phyloP scores from a whole-genome alignment of 352 stramenopile genomes.

The Peronospora belbahrii region DNA sequence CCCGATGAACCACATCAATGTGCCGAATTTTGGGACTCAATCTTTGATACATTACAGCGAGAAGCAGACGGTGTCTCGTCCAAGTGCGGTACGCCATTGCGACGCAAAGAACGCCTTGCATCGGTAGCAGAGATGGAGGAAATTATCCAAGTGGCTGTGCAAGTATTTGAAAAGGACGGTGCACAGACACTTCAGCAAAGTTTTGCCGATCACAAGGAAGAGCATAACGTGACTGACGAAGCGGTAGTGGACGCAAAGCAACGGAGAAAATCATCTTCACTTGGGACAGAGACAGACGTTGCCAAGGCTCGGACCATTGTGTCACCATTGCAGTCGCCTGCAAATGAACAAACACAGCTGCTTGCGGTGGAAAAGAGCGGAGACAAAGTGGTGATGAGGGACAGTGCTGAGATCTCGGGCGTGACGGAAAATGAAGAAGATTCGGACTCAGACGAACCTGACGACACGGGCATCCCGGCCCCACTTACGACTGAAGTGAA shows the following conservation, averaged over 20 bases:
- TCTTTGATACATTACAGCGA: conserved; percentile 55
- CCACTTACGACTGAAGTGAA: conserved; percentile 32
- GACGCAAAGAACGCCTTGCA: conserved; percentile 34
- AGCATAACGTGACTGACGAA: conserved; percentile 1
- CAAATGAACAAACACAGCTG: conserved; percentile 3
- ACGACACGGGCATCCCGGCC: conserved; percentile 30
- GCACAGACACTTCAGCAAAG: conserved; percentile 62
- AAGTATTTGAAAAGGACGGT: conserved; percentile 63
- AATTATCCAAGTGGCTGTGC: conserved; percentile 69
- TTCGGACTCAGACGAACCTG: conserved; percentile 29
- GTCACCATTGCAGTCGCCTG: conserved; percentile 25
- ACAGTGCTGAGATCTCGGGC: conserved; percentile 18
- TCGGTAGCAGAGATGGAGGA: conserved; percentile 63
- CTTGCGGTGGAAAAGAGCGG: conserved; percentile 1
- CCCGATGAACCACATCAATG: conserved; percentile 45
- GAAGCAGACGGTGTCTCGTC: conserved; percentile 45
- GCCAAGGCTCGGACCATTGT: not conserved
- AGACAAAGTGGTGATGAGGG: not conserved
- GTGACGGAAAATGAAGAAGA: conserved; percentile 24
- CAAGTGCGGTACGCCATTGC: conserved; percentile 28
- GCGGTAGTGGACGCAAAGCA: not conserved
- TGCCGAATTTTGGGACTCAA: conserved; percentile 54
- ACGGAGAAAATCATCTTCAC: conserved; percentile 8
- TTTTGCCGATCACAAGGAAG: conserved; percentile 39
- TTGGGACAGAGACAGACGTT: conserved; percentile 13